These are phyloP conservation scores for Imleria badia DNA, from an alignment of 768 basidiomycete genomes.

Conservation along the genomic window DNA sequence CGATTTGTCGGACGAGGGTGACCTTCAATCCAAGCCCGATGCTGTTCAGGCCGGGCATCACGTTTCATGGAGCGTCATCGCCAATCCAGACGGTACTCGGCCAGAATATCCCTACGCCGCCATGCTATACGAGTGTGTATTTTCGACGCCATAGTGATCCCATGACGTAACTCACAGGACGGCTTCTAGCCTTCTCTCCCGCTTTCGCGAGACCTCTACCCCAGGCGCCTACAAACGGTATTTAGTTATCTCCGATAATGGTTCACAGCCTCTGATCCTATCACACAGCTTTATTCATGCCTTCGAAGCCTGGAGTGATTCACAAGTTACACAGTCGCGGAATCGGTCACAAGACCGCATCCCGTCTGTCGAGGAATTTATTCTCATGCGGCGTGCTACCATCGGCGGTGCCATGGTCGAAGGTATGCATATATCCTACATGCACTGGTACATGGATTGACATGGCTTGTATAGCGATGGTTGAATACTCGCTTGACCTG, in stretches of 20 bases:
- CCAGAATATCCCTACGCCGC: conserved; percentile 38
- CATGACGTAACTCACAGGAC: conserved; percentile 12
- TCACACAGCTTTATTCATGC: conserved; percentile 33
- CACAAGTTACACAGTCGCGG: conserved; percentile 36
- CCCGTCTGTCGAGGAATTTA: conserved; percentile 38
- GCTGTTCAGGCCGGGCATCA: conserved; percentile 34
- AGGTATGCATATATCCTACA: conserved; percentile 23
- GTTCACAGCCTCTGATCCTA: conserved; percentile 1
- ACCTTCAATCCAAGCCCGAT: conserved; percentile 35
- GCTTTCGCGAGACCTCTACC: conserved; percentile 38
- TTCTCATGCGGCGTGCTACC: conserved; percentile 37
- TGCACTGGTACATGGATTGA: background rate
- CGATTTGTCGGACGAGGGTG: conserved; percentile 38
- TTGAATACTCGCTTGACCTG: conserved; percentile 39
- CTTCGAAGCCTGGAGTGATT: conserved; percentile 35
- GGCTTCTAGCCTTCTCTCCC: conserved; percentile 29
- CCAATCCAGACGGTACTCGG: conserved; percentile 26
- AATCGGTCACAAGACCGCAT: conserved; percentile 37
- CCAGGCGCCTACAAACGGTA: conserved; percentile 37
- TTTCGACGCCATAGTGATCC: background rate
- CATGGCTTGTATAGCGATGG: conserved; percentile 26
- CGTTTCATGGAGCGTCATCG: conserved; percentile 31
- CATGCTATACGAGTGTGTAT: conserved; percentile 39
- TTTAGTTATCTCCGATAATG: background rate
- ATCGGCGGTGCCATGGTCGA: conserved; percentile 40